phyloP scores from a whole-genome alignment of 1,284 basidiomycete species.

The Cutaneotrichosporon sp. region DNA sequence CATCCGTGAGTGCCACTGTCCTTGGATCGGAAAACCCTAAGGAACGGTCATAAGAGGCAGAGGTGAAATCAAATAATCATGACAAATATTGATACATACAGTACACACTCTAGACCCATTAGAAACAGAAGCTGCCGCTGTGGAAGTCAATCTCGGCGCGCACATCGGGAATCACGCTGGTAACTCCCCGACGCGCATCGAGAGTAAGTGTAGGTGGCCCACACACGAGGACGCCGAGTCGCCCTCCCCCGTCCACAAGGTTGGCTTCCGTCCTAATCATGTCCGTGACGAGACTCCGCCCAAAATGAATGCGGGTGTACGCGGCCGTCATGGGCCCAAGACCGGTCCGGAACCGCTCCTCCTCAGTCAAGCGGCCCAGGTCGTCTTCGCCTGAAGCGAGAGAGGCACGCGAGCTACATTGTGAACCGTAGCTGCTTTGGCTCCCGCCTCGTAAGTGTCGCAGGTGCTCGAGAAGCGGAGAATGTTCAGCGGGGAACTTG shows the following conservation, averaged over 20 bases:
- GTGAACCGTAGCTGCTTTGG: neutral
- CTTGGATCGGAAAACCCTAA: too few species aligned
- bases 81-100: too few species aligned
- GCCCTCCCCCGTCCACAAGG: neutral
- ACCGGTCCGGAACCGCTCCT: constrained; percentile 1
- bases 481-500: neutral
- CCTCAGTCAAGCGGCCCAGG: neutral
- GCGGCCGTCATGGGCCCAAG: neutral
- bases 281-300: neutral
- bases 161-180: neutral
- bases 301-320: neutral
- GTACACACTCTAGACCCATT: neutral
- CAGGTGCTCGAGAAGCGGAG: constrained; percentile 1
- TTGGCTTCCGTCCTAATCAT: neutral
- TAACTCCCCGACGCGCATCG: neutral
- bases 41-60: too few species aligned
- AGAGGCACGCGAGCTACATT: neutral
- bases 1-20: too few species aligned
- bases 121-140: constrained; percentile 8
- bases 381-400: neutral
- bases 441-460: neutral
- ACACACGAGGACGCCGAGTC: neutral
- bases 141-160: neutral
- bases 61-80: too few species aligned
- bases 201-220: constrained; percentile 2